Evolutionary conservation across 192 early-diverging fungal species (phyloP), one percentile per base, ranked within the genome.

Genomic region (Gonapodya prolifera): DNA sequence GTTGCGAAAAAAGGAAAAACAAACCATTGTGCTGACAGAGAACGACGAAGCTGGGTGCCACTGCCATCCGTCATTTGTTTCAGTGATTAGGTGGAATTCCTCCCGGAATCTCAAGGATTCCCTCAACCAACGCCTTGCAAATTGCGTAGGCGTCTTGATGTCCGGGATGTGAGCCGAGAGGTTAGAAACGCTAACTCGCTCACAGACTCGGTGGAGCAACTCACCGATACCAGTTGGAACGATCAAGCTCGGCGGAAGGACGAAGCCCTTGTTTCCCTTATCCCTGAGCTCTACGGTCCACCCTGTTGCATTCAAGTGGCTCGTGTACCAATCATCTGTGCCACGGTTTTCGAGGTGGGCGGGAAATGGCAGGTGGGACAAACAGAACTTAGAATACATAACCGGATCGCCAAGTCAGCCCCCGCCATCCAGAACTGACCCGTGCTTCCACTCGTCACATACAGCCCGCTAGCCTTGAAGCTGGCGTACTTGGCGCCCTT

Each of bases 181-280:
- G 45, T 16, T 61, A 8, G 45, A 16, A 23, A 61, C 8, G 8
- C 8, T 16, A 16, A 23, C 45, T 23, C 23, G 8, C 23, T 8
- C 45, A 61, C 8, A 61, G 23, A 61, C 8, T 61, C 45, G 23
- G 8, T 23, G 23, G 8, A 61, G 8, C 8, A 8, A 61, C 45
- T 61, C 45, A 61, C 45, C 45, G 81, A 35, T 75, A 1, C 88
- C 88, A 33, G 86, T 80, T 1, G 88, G 87, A 28, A 87, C 80
- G 75, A 90, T 90, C 78, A 88, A 82, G 32, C 78, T 77, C 8
- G 87, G 86, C 18, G 85, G 85, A 31, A 90, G 81, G 76, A 90
- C 81, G 78, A 90, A 90, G 1, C 89, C 88, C 17, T 82, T 82
- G 13, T 79, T 75, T 77, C 81, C 81, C n/a, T 82, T 75, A 34